A percentile compares a stretch with the other conserved stretches of the same genome.
Conservation (phyloP, 352 stramenopile genomes). For the Thalassiosira hispida region DNA sequence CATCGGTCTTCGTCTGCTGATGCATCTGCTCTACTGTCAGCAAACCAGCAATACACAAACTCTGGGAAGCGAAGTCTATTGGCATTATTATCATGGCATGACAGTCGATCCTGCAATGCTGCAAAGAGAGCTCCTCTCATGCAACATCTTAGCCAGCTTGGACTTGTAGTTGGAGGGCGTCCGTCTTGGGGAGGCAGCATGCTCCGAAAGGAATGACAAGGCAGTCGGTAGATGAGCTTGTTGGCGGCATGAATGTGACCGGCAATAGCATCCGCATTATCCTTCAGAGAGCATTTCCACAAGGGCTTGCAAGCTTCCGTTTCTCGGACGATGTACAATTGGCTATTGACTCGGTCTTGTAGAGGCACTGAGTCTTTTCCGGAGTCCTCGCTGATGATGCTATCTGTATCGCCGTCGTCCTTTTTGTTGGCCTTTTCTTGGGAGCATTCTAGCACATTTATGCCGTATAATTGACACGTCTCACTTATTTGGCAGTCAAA, state of each 20-base stretch:
- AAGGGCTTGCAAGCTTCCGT: constrained; percentile 20
- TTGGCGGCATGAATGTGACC: constrained; percentile 12
- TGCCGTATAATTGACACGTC: constrained; percentile 23
- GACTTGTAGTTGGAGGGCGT: constrained; percentile 8
- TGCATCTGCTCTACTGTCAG: neutral
- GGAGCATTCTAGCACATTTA: neutral
- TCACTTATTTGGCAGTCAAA: neutral
- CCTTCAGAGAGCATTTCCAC: constrained; percentile 20
- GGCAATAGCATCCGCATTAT: constrained; percentile 21
- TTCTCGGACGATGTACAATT: constrained; percentile 26
- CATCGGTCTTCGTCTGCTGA: constrained; percentile 26
- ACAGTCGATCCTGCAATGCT: constrained; percentile 9
- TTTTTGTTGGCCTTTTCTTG: neutral
- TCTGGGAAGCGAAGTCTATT: constrained; percentile 26
- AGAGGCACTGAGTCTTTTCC: constrained; percentile 1
- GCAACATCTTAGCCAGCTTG: constrained; percentile 20
- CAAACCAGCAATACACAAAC: constrained; percentile 34
- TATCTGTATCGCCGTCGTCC: constrained; percentile 7
- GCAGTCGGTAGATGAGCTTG: neutral
- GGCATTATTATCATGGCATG: neutral
- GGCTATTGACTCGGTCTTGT: constrained; percentile 29
- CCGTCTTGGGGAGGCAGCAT: constrained; percentile 19
- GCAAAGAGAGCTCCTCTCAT: constrained; percentile 23
- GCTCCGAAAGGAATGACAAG: constrained; percentile 32
- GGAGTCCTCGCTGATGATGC: constrained; percentile 19